A percentile compares a stretch with the other conserved stretches of the same genome.
Conservation (phyloP, 2,329 filamentous ascomycete species). For the Trichophyton rubrum region DNA sequence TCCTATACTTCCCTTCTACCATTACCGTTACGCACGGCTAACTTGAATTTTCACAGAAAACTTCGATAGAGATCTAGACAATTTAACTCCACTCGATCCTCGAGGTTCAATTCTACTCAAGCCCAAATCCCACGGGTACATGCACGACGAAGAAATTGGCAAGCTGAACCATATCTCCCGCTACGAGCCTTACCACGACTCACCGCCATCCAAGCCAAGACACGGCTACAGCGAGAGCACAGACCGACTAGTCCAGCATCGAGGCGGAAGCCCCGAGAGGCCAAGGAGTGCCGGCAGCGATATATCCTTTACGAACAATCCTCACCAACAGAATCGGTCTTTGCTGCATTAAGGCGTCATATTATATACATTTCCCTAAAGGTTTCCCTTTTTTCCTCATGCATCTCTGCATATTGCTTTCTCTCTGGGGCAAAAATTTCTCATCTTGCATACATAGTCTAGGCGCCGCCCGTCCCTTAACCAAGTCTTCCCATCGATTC, state of each 20-base stretch:
- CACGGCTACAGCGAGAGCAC: conserved; percentile 23
- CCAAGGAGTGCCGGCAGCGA: not conserved
- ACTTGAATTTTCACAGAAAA: conserved; percentile 46
- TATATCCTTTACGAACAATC: conserved; percentile 21
- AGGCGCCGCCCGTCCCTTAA: not conserved
- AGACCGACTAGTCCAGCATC: conserved; percentile 22
- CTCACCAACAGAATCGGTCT: conserved; percentile 9
- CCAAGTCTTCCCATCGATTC: not conserved
- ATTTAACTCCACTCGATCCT: conserved; percentile 73
- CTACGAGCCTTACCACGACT: conserved; percentile 30
- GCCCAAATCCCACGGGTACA: conserved; percentile 28
- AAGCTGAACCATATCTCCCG: conserved; percentile 31
- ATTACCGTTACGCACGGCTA: not conserved
- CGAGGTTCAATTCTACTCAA: conserved; percentile 75
- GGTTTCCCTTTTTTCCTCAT: conserved; percentile 18
- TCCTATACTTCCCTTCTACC: not conserved
- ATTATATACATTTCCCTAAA: conserved; percentile 18
- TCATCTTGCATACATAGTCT: not conserved
- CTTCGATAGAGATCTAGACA: conserved; percentile 61
- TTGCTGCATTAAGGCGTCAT: conserved; percentile 19
- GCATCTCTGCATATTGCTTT: not conserved
- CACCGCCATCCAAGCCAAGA: conserved; percentile 14
- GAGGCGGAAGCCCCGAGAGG: not conserved
- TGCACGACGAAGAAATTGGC: conserved; percentile 22
- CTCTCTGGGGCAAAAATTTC: not conserved